Percentiles rank a stretch among this genome's conserved stretches.
Conservation (phyloP, 495 filamentous ascomycete species). For the Neurospora discreta region DNA sequence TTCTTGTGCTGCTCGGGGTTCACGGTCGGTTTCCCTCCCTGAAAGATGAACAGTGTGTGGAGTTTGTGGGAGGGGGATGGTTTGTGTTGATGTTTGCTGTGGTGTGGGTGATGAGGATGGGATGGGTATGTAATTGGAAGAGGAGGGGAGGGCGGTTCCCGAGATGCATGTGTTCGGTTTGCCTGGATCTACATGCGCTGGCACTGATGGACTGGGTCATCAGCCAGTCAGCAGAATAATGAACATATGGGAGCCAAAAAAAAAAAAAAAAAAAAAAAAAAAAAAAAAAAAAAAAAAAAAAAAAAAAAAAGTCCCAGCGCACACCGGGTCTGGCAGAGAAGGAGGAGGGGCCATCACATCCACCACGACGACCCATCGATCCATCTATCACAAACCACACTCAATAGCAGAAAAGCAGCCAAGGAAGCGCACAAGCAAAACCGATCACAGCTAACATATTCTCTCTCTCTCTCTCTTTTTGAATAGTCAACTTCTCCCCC, state of each 20-base stretch:
- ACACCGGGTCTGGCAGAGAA: neutral
- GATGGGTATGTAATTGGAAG: neutral
- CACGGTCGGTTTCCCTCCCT: neutral
- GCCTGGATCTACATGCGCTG: neutral
- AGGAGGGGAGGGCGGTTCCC: neutral
- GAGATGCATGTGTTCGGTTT: neutral
- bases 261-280: no score
- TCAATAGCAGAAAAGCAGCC: neutral
- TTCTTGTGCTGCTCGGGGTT: neutral
- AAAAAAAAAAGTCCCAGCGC: no score
- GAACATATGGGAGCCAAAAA: no score
- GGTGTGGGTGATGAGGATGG: neutral
- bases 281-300: no score
- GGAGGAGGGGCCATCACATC: neutral
- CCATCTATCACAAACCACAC: neutral
- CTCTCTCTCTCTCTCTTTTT: no score
- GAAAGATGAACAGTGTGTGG: neutral
- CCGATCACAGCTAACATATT: neutral
- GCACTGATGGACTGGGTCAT: neutral
- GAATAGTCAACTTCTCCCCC: conserved; percentile 69
- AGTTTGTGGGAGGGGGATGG: neutral
- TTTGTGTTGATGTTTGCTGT: neutral
- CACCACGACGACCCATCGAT: neutral
- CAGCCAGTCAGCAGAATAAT: neutral
- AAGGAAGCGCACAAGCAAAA: neutral